Base-by-base conservation (phyloP, 1,284 basidiomycete genomes). In the Austroboletus novae-zelandiae region DNA sequence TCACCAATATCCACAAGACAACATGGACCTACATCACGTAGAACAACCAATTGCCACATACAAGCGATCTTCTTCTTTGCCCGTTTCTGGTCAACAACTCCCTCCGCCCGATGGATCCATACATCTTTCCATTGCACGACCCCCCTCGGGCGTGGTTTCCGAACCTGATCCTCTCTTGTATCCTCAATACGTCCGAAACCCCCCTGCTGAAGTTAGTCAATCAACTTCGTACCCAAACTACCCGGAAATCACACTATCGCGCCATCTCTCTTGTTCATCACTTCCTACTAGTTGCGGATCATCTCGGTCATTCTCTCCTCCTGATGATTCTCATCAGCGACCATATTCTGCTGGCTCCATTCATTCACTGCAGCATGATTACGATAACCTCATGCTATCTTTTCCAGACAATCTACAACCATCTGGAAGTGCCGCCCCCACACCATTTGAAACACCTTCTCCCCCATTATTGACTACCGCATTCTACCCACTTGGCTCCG, bases 391-490 rank as follows among this genome's bases (percentile, higher is more conserved):
- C 32, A 23, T 47, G 4, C 50, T 49, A 29, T 42, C 59, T 27
- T 60, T 57, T 14, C 47, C 49, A 23, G 20, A 50, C 32, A 34
- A 27, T 14, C 25, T 52, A 45, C 54, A 50, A 20, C 49, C 44
- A 17, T 43, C 48, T 37, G 47, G 34, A 25, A 51, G 48, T 34
- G 45, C 45, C 35, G 40, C 48, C 11, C 46, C 54, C 8, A 46
- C 48, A 10, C 42, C 56, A 35, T 58, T 56, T 43, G 47, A 52
- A 52, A 53, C 49, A 40, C 60, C 46, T 29, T 69, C 71, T 11
- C 71, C 68, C 8, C 70, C 70, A 29, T 56, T 71, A 25, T 54
- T 70, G 31, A 71, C 66, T 14, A 70, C 66, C 9, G 67, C 73
- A 3, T 73, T 67, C 54, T 69, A 69, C 55, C 71, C 70, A 25